Conservation (phyloP, 106 monocot species). For the Vanilla planifolia region DNA sequence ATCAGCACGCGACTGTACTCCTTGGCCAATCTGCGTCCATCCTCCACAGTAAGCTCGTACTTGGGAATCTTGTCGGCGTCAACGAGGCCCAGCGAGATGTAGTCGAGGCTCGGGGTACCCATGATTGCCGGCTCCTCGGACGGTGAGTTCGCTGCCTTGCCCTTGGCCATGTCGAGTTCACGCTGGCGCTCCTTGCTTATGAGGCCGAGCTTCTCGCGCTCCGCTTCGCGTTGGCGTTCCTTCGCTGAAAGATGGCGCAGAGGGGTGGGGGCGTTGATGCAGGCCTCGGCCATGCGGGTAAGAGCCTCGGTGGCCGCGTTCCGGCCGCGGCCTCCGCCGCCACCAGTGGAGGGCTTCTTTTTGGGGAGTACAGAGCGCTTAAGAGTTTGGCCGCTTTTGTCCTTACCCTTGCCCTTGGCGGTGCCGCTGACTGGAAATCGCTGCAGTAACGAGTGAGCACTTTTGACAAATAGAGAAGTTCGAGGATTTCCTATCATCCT, state of each 20-base stretch:
- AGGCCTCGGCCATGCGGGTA: constrained; percentile 44
- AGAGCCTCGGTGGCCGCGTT: constrained; percentile 31
- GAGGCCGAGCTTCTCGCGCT: constrained; percentile 85
- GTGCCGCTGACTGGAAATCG: constrained; percentile 69
- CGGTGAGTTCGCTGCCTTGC: constrained; percentile 7
- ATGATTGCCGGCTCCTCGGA: constrained; percentile 26
- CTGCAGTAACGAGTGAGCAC: constrained; percentile 27
- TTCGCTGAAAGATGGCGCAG: constrained; percentile 55
- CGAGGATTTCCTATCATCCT: no score
- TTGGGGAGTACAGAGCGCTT: constrained; percentile 60
- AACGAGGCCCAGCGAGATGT: constrained; percentile 56
- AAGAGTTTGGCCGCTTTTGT: constrained; percentile 50
- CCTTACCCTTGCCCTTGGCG: constrained; percentile 94
- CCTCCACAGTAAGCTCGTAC: constrained; percentile 82
- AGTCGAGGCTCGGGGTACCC: constrained; percentile 73
- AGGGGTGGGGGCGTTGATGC: constrained; percentile 61
- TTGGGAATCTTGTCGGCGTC: constrained; percentile 63
- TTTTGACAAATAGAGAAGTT: no score
- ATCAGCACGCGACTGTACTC: constrained; percentile 87
- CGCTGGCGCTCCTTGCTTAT: constrained; percentile 67
- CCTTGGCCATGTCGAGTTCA: constrained; percentile 47
- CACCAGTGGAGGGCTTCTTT: constrained; percentile 35
- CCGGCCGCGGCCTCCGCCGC: constrained; percentile 15
- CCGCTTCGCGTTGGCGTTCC: constrained; percentile 61
- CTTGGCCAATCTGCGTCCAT: constrained; percentile 79